Base-by-base conservation (phyloP, 106 monocot genomes). In the Narthecium ossifragum region DNA sequence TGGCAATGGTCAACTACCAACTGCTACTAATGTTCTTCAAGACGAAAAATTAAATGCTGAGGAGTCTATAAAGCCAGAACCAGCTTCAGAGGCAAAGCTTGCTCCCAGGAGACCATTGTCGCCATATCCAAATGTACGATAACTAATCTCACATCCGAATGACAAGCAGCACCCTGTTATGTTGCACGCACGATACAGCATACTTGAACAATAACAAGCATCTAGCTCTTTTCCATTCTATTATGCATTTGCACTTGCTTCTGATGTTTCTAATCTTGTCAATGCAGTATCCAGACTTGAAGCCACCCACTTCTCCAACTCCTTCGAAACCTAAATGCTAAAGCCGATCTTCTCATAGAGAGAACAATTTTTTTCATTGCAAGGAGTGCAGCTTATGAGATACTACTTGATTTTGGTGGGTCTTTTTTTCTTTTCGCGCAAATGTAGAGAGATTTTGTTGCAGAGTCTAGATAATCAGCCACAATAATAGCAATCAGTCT, bases 51-150 rank as follows among this genome's bases (percentile, higher is more conserved):
- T 62, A n/a, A 48, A 50, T 67, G 9, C 6, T 5, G 55, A 69
- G 22, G 54, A 76, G n/a, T n/a, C n/a, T n/a, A n/a, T n/a, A n/a
- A n/a, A n/a, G 6, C 56, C 28, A 60, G 43, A 48, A 63, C 37
- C 40, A 57, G 23, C 41, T 57, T 23, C 61, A 26, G 26, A 21
- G n/a, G 57, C 54, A 43, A 54, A 69, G 34, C 8, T 51, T 15
- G 8, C 59, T 30, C 24, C 34, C 2, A 10, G 33, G 34, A 73
- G 62, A 46, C 53, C 73, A 51, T 63, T 60, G 13, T 73, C 76
- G 2, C 68, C 82, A 31, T 82, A 65, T 51, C 78, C 82, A 43
- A 78, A 83, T 45, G 71, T 75, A 71, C 18, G 60, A 41, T 54
- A 43, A 7, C 52, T 39, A 46, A 61, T 22, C 30, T 59, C 46